Evolutionary conservation across 441 rosid genomes (phyloP).

Genomic region (Jatropha multifida): DNA sequence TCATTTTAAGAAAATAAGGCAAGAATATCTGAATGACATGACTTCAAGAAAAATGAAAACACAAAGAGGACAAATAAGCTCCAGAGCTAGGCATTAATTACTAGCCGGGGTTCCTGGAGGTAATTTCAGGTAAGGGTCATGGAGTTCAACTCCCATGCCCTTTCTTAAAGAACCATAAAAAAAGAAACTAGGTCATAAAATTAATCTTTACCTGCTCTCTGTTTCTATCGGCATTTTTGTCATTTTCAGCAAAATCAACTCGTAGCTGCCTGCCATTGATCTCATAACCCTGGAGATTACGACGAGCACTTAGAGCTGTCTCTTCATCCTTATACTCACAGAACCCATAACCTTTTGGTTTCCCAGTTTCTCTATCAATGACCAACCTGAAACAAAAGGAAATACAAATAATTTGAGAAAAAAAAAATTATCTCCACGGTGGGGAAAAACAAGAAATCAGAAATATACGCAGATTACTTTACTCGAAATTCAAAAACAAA

Average conservation of each 20-base stretch:
- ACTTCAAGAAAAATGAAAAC: not conserved
- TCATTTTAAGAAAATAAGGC: not conserved
- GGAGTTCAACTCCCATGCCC: not conserved
- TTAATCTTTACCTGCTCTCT: constrained; percentile 62
- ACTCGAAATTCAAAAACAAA: not conserved
- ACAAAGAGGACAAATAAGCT: not conserved
- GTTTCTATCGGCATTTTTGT: constrained; percentile 78
- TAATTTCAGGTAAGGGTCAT: not conserved
- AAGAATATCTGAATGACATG: not conserved
- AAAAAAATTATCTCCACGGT: not conserved
- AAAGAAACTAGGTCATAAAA: not conserved
- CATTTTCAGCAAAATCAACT: constrained; percentile 99
- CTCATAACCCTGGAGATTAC: constrained; percentile 93
- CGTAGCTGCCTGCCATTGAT: constrained; percentile 95
- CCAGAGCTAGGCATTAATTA: not conserved
- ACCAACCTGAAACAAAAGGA: constrained; percentile 67
- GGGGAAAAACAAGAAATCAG: not conserved
- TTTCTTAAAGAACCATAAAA: not conserved
- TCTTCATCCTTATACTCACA: constrained; percentile 99
- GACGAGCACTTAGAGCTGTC: constrained; percentile 96
- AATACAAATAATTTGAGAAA: constrained; percentile 15
- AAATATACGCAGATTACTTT: not conserved
- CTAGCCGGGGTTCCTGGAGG: not conserved
- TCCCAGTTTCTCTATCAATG: constrained; percentile 94
- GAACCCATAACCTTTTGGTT: constrained; percentile 98